These are phyloP conservation scores for Scleroderma bovista DNA, from an alignment of 768 basidiomycete genomes.

Conservation along the genomic window DNA sequence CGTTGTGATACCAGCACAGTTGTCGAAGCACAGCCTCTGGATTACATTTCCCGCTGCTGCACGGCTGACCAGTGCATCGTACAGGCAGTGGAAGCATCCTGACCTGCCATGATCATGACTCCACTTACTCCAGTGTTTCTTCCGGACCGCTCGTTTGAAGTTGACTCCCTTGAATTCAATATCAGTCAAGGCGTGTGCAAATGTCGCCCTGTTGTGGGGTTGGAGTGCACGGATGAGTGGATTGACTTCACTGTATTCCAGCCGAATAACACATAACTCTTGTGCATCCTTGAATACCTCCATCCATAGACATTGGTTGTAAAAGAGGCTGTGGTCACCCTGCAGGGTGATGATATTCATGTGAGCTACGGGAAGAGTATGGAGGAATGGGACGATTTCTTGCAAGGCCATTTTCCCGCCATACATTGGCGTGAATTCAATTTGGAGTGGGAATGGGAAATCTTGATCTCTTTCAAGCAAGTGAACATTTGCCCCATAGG, in stretches of 20 bases:
- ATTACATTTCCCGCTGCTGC: conserved; percentile 7
- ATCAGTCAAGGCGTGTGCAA: conserved; percentile 13
- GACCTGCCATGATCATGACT: conserved; percentile 3
- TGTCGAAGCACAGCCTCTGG: conserved; percentile 5
- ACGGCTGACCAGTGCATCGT: conserved; percentile 11
- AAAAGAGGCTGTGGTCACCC: conserved; percentile 8
- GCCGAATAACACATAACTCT: conserved; percentile 10
- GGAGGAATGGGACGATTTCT: conserved; percentile 9
- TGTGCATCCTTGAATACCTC: conserved; percentile 10
- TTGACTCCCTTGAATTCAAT: conserved; percentile 6
- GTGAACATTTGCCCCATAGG: background rate
- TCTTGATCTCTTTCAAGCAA: background rate
- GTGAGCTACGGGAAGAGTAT: conserved; percentile 7
- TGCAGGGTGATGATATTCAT: conserved; percentile 8
- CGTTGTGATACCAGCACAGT: conserved; percentile 8
- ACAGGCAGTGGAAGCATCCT: conserved; percentile 8
- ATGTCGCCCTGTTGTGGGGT: background rate
- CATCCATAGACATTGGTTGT: conserved; percentile 11
- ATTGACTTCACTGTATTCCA: conserved; percentile 5
- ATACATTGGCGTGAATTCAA: background rate
- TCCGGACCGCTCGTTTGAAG: conserved; percentile 13
- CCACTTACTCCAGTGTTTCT: background rate
- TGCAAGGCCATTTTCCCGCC: conserved; percentile 3
- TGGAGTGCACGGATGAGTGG: conserved; percentile 7
- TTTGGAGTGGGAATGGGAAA: conserved; percentile 13